Conservation (phyloP, 169 alveolate species). For the Plasmodium sp. region DNA sequence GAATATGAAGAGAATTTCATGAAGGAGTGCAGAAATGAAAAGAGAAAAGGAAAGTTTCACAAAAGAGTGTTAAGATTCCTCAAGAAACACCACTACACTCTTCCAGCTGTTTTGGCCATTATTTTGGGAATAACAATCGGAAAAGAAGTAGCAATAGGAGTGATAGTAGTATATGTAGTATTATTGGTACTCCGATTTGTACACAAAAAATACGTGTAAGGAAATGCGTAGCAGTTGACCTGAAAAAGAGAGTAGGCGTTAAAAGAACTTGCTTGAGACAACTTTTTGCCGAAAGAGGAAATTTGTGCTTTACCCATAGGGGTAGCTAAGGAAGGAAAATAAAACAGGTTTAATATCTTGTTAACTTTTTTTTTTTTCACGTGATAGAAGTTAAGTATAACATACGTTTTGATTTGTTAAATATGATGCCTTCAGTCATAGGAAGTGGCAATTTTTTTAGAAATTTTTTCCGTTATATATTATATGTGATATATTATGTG, state of each 20-base stretch:
- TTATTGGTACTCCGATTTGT: neutral
- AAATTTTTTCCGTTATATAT: neutral
- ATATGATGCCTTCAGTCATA: neutral
- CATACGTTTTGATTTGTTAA: neutral
- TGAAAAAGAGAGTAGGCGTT: neutral
- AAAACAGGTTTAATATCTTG: neutral
- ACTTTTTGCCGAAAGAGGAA: neutral
- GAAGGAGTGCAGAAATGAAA: neutral
- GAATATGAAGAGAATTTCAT: slow-evolving; percentile 11
- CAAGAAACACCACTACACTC: slow-evolving; percentile 1
- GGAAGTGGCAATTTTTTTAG: neutral
- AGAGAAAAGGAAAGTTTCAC: neutral
- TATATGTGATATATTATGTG: neutral
- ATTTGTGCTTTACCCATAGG: neutral
- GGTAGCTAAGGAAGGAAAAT: neutral
- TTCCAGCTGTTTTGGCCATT: neutral
- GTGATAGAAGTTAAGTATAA: neutral
- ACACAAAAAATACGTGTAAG: neutral
- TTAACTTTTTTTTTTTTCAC: neutral
- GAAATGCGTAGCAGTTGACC: neutral
- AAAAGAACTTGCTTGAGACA: neutral
- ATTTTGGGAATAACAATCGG: neutral
- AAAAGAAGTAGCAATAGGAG: neutral
- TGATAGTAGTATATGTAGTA: neutral
- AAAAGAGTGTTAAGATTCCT: neutral